phyloP scores from a whole-genome alignment of 768 basidiomycete genomes.

The Pisolithus sp. region DNA sequence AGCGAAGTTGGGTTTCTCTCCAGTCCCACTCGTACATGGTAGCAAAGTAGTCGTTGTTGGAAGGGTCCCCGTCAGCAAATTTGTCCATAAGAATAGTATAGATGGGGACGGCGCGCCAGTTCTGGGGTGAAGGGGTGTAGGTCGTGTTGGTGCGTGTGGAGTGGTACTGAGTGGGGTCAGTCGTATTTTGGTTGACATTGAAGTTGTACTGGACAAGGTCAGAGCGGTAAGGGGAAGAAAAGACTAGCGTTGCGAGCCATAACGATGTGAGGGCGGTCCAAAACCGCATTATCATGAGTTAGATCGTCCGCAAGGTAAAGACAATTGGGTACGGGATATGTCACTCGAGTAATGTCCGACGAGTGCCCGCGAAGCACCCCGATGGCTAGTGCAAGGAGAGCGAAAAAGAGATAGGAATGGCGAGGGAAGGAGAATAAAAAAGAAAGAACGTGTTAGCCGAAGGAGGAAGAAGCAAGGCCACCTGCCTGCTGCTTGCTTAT shows the following conservation, averaged over 20 bases:
- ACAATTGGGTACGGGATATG: neutral
- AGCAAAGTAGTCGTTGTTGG: constrained; percentile 85
- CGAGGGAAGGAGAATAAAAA: constrained; percentile 14
- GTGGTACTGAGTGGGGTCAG: constrained; percentile 58
- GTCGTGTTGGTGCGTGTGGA: constrained; percentile 53
- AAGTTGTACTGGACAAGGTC: constrained; percentile 70
- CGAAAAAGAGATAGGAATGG: constrained; percentile 6
- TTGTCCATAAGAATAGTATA: constrained; percentile 88
- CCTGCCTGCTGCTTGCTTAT: neutral
- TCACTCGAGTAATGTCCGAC: neutral
- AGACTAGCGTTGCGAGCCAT: constrained; percentile 31
- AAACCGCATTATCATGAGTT: constrained; percentile 38
- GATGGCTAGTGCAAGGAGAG: neutral
- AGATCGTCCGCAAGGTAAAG: constrained; percentile 1
- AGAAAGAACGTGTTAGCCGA: constrained; percentile 6
- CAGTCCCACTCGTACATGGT: constrained; percentile 79
- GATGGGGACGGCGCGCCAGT: constrained; percentile 79
- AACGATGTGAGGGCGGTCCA: constrained; percentile 27
- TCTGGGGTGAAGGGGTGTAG: constrained; percentile 73
- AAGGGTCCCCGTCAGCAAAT: constrained; percentile 88
- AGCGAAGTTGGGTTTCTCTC: constrained; percentile 83
- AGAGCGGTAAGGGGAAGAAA: constrained; percentile 62
- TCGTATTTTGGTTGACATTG: constrained; percentile 70
- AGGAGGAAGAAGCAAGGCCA: neutral
- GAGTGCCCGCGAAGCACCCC: neutral